Percentiles rank a stretch among this genome's conserved stretches.
Evolutionary conservation across 306 rosid genomes (phyloP).

Genomic region (Acacia crassicarpa): DNA sequence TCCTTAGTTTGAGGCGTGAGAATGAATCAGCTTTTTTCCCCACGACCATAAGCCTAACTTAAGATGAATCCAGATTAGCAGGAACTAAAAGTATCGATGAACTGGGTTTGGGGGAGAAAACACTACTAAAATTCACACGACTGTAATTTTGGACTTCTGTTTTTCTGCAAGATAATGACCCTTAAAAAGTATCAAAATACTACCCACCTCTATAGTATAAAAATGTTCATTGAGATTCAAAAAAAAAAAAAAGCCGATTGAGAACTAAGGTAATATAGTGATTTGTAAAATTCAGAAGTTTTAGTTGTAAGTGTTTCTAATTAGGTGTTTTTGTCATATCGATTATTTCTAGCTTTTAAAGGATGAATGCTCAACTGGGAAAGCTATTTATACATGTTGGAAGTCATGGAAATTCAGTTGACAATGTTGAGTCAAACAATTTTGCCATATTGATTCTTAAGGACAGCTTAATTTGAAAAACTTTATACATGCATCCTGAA

Average conservation of each 20-base stretch:
- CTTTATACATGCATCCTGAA: not conserved
- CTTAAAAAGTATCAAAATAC: not conserved
- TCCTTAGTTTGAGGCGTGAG: too few species aligned
- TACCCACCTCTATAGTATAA: too few species aligned
- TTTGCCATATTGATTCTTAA: not conserved
- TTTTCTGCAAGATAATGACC: not conserved
- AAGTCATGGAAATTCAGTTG: not conserved
- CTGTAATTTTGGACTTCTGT: not conserved
- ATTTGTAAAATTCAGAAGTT: too few species aligned
- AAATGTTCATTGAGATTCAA: not conserved
- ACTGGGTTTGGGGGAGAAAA: too few species aligned
- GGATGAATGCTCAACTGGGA: not conserved
- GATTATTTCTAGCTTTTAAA: not conserved
- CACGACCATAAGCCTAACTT: too few species aligned
- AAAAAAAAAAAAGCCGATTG: not conserved
- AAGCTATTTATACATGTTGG: not conserved
- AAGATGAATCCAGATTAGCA: too few species aligned
- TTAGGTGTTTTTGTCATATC: not conserved
- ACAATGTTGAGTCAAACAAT: not conserved
- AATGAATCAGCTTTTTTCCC: too few species aligned
- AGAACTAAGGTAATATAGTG: not conserved
- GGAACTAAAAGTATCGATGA: too few species aligned
- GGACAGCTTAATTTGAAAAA: not conserved
- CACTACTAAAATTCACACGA: not conserved
- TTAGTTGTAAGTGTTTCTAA: not conserved